Conservation (phyloP, 2,329 filamentous ascomycete species). For the Hypoxylon sp. region DNA sequence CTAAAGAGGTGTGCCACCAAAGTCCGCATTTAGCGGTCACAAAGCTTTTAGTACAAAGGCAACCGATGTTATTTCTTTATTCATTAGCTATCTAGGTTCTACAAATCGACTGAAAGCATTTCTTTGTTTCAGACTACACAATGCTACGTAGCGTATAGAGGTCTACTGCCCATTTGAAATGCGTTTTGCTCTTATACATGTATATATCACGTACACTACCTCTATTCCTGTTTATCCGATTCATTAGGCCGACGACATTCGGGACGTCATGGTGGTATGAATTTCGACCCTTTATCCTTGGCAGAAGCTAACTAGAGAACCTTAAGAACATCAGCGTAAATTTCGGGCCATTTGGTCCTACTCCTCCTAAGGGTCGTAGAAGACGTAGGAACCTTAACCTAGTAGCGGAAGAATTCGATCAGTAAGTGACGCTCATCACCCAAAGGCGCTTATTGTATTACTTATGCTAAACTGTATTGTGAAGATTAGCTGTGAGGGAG, state of each 20-base stretch:
- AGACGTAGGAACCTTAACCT: not conserved
- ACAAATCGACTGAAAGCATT: not conserved
- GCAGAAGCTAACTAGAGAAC: not conserved
- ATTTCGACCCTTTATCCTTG: not conserved
- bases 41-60: not conserved
- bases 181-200: not conserved
- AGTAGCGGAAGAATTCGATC: not conserved
- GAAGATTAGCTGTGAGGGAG: not conserved
- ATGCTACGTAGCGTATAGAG: not conserved
- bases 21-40: not conserved
- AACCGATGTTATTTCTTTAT: not conserved
- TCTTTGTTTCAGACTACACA: not conserved
- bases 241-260: not conserved
- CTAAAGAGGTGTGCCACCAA: too few species aligned
- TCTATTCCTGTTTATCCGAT: too few species aligned
- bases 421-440: not conserved
- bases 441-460: not conserved
- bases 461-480: not conserved
- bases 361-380: not conserved
- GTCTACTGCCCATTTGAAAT: not conserved
- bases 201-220: not conserved
- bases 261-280: not conserved
- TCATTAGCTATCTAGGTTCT: not conserved
- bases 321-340: not conserved
- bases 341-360: not conserved